Base-by-base conservation (phyloP, 2,329 filamentous ascomycete genomes). In the Neofusicoccum umdonicola region DNA sequence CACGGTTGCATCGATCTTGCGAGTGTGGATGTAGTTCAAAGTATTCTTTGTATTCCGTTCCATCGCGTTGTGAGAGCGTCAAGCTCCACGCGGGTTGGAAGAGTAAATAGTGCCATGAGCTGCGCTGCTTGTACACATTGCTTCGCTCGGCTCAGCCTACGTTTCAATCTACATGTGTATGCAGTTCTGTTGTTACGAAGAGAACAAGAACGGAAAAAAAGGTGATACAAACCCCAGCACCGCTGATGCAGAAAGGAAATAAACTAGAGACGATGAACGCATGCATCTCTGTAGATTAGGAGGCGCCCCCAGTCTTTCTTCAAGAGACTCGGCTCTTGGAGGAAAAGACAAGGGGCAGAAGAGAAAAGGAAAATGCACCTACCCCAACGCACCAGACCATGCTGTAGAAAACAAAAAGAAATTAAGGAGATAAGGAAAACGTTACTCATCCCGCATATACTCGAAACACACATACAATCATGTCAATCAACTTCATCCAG, bases 401-500 rank as follows among this genome's bases (percentile, higher is more conserved):
- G 47, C 47, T 17, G 47, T 50, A 11, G 17, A 4, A 6, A 48
- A 17, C 13, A 27, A 27, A 50, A 34, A 8, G 44, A 11, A 34
- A 34, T 34, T 3, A 22, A 50, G 44, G 22, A 34, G n/a, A 50
- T 1, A 22, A 50, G 12, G 15, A 50, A 22, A 50, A 31, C 31
- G 9, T 4, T 11, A 45, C 27, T 50, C 47, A 50, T 34, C 37
- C 37, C 37, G 13, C 37, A 39, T 31, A 39, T 11, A 39, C 13
- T 39, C 37, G 11, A 12, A 7, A 11, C 37, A 39, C 37, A 39
- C 27, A 39, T 11, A 39, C 37, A 39, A 39, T 12, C 37, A 39
- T 12, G 72, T 74, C 41, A 31, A 31, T 71, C 68, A 19, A 65
- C 68, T 19, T 60, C 57, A 47, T 8, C 57, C 57, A 11, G 45